A percentile compares a stretch with the other conserved stretches of the same genome.
phyloP scores from a whole-genome alignment of 495 filamentous ascomycete species.

The Apiosordaria backusii region DNA sequence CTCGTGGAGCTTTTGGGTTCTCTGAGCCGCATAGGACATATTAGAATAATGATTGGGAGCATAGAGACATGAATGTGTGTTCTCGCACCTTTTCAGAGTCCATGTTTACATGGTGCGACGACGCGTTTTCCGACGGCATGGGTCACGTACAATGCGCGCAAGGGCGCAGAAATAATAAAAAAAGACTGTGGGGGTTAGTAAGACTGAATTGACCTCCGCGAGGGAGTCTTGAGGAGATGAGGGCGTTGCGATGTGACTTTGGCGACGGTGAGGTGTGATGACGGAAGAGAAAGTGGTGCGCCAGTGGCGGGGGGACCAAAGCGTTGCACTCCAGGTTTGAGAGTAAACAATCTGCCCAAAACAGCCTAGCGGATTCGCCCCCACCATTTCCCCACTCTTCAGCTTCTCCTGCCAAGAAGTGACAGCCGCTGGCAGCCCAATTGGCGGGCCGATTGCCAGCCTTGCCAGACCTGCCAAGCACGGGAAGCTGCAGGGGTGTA shows the following conservation, averaged over 20 bases:
- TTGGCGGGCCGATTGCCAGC: background rate
- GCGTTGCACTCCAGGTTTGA: conserved; percentile 17
- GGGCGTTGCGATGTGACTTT: background rate
- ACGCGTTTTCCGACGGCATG: conserved; percentile 34
- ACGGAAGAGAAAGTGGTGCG: conserved; percentile 3
- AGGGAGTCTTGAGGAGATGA: background rate
- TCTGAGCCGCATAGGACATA: conserved; percentile 20
- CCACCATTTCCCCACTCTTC: background rate
- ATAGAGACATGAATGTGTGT: background rate
- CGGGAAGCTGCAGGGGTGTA: background rate
- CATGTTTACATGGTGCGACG: conserved; percentile 40
- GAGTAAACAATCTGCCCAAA: conserved; percentile 38
- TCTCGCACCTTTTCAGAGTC: conserved; percentile 40
- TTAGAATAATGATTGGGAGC: background rate
- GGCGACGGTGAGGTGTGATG: conserved; percentile 2
- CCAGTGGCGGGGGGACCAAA: conserved; percentile 3
- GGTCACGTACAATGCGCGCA: conserved; percentile 8
- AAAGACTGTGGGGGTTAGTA: background rate
- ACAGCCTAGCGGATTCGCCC: conserved; percentile 16
- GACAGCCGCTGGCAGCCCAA: background rate
- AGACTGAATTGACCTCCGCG: background rate
- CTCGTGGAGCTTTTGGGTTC: conserved; percentile 36
- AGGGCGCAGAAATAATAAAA: background rate
- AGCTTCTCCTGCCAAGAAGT: conserved; percentile 3
- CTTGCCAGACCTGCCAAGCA: background rate